These are phyloP conservation scores for Phytophthora rubi DNA, from an alignment of 352 stramenopile genomes.

Conservation along the genomic window DNA sequence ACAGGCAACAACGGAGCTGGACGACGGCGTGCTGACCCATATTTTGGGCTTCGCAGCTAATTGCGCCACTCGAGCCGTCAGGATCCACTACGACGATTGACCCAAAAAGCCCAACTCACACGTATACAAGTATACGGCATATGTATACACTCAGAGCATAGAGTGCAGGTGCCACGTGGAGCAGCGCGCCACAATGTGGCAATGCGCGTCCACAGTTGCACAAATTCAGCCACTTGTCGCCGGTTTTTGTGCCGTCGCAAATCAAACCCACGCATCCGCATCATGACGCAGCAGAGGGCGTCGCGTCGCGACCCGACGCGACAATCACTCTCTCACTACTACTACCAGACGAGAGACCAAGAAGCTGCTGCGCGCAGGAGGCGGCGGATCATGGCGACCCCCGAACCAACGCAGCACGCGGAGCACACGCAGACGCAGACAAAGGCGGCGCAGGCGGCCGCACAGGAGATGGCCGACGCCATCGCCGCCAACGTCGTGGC, in stretches of 20 bases:
- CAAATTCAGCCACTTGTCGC: neutral
- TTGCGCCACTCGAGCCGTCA: slow-evolving; percentile 28
- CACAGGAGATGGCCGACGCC: slow-evolving; percentile 9
- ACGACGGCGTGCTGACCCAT: slow-evolving; percentile 27
- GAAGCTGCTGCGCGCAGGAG: neutral
- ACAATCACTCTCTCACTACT: too few relatives aligned
- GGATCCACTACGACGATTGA: slow-evolving; percentile 32
- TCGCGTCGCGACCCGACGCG: neutral
- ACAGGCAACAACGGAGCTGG: slow-evolving; percentile 2
- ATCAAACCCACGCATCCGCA: slow-evolving; percentile 9
- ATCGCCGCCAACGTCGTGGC: slow-evolving; percentile 3
- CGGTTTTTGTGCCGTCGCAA: neutral
- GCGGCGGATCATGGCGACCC: slow-evolving; percentile 25
- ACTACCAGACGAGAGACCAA: neutral
- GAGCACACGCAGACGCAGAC: neutral
- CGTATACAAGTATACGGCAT: neutral
- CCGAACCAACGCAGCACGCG: neutral
- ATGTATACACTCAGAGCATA: too few relatives aligned
- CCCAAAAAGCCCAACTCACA: neutral
- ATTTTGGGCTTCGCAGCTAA: slow-evolving; percentile 34
- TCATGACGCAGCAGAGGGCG: slow-evolving; percentile 2
- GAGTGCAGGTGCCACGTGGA: neutral
- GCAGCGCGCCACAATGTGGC: neutral
- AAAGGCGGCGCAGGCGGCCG: neutral
- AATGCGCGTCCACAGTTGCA: neutral